Evolutionary conservation across 257 asterid species (phyloP).

Genomic region (Hygrophila difformis): DNA sequence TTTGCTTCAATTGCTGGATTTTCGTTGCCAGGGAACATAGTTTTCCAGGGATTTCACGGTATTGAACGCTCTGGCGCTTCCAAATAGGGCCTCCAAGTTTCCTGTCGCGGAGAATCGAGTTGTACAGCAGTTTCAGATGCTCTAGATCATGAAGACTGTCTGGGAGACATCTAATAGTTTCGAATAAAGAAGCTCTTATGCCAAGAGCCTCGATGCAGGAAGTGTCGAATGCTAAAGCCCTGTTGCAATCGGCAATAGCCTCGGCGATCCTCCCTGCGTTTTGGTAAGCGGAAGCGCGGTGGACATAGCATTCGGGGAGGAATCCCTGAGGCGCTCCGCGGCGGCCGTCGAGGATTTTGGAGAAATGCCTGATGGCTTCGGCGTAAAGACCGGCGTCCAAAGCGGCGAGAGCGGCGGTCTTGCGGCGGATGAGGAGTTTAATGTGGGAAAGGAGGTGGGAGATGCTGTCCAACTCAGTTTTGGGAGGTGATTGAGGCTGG

Average conservation of each 20-base stretch:
- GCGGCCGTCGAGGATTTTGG: constrained; percentile 69
- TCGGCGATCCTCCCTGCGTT: constrained; percentile 59
- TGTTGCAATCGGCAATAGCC: constrained; percentile 68
- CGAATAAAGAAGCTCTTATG: constrained; percentile 64
- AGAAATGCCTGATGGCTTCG: constrained; percentile 65
- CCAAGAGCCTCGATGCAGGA: constrained; percentile 73
- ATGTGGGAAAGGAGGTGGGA: constrained; percentile 64
- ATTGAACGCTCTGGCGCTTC: constrained; percentile 72
- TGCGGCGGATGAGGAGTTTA: constrained; percentile 63
- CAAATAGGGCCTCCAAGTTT: constrained; percentile 77
- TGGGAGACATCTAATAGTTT: constrained; percentile 64
- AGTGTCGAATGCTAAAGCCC: constrained; percentile 75
- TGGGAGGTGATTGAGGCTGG: constrained; percentile 32
- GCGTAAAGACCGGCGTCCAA: constrained; percentile 57
- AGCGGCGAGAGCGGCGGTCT: constrained; percentile 70
- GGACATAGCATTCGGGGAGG: constrained; percentile 57
- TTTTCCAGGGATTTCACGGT: constrained; percentile 87
- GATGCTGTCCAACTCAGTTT: constrained; percentile 50
- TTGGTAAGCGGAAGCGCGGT: constrained; percentile 49
- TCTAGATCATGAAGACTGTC: constrained; percentile 93
- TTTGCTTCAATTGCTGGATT: constrained; percentile 69
- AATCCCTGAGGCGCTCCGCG: constrained; percentile 71
- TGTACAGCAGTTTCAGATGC: constrained; percentile 78
- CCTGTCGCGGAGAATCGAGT: constrained; percentile 67
- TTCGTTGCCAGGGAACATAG: constrained; percentile 69